Conservation (phyloP, 2,329 filamentous ascomycete species). For the Waltergamsia citrina region DNA sequence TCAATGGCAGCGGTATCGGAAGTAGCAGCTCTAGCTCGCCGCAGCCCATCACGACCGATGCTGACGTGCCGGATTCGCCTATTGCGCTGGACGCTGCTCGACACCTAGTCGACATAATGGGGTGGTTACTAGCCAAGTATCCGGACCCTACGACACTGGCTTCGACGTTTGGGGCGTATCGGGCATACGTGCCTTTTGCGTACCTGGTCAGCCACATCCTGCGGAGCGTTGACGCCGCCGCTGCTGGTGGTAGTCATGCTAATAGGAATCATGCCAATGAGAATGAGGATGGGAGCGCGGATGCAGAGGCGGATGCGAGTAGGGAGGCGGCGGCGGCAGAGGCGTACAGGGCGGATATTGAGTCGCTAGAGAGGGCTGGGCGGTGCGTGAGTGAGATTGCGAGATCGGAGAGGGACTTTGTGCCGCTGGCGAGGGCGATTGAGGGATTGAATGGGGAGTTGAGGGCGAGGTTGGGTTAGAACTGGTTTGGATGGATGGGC, state of each 20-base stretch:
- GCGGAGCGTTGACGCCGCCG: conserved; percentile 9
- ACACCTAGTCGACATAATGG: conserved; percentile 10
- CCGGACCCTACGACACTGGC: conserved; percentile 14
- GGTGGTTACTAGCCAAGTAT: conserved; percentile 9
- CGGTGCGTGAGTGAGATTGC: conserved; percentile 9
- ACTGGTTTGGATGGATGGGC: too few species aligned
- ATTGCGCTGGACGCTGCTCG: conserved; percentile 16
- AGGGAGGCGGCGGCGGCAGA: too few species aligned
- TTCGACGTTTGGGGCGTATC: conserved; percentile 14
- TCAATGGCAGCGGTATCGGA: too few species aligned
- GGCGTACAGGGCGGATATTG: conserved; percentile 10
- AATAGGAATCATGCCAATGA: too few species aligned
- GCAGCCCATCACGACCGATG: conserved; percentile 12
- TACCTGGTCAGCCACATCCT: conserved; percentile 14
- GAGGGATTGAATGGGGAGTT: conserved; percentile 14
- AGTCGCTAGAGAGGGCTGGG: conserved; percentile 10
- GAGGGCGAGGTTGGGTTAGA: conserved; percentile 6
- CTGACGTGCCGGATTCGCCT: conserved; percentile 17
- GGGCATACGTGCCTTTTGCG: conserved; percentile 16
- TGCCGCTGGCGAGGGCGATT: conserved; percentile 15
- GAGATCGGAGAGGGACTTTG: conserved; percentile 13
- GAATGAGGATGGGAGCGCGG: too few species aligned
- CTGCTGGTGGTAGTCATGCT: too few species aligned
- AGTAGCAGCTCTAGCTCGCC: too few species aligned
- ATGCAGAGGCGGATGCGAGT: too few species aligned